These are phyloP conservation scores for Hypoxylon fragiforme DNA, from an alignment of 495 filamentous ascomycete genomes.

Conservation along the genomic window DNA sequence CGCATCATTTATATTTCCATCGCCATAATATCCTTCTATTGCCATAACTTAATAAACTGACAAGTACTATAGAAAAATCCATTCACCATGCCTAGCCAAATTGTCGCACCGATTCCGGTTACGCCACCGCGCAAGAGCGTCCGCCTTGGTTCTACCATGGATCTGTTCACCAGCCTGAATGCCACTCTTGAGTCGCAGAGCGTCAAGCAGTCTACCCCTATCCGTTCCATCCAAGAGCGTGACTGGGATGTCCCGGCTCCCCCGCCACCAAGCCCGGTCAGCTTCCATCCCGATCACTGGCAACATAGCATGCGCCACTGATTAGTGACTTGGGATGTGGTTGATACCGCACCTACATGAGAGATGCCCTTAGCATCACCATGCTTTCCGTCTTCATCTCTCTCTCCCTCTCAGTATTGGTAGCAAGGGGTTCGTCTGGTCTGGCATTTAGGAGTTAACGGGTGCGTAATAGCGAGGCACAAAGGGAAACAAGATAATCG, in stretches of 20 bases:
- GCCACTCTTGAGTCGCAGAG: constrained; percentile 46
- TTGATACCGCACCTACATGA: background rate
- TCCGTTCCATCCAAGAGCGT: constrained; percentile 50
- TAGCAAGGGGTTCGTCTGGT: constrained; percentile 24
- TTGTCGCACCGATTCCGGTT: constrained; percentile 50
- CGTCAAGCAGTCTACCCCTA: constrained; percentile 42
- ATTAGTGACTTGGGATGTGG: constrained; percentile 7
- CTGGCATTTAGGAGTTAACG: constrained; percentile 34
- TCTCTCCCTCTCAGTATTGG: constrained; percentile 28
- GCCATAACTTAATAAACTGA: constrained; percentile 1
- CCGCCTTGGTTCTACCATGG: constrained; percentile 43
- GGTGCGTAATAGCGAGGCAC: constrained; percentile 31
- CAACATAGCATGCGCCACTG: constrained; percentile 32
- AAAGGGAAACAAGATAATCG: constrained; percentile 34
- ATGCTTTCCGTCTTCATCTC: constrained; percentile 25
- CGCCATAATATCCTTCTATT: background rate
- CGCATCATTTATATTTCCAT: background rate
- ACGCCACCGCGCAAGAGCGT: constrained; percentile 45
- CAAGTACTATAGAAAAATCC: constrained; percentile 3
- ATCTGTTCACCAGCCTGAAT: constrained; percentile 52
- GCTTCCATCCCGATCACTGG: constrained; percentile 52
- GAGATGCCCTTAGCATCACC: constrained; percentile 4
- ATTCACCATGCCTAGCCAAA: constrained; percentile 52
- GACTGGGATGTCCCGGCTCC: constrained; percentile 56
- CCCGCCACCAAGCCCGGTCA: constrained; percentile 53